Evolutionary conservation across 176 grass and related monocot species (phyloP), one percentile per base, ranked within the genome.

Genomic region (Oryza nivara): DNA sequence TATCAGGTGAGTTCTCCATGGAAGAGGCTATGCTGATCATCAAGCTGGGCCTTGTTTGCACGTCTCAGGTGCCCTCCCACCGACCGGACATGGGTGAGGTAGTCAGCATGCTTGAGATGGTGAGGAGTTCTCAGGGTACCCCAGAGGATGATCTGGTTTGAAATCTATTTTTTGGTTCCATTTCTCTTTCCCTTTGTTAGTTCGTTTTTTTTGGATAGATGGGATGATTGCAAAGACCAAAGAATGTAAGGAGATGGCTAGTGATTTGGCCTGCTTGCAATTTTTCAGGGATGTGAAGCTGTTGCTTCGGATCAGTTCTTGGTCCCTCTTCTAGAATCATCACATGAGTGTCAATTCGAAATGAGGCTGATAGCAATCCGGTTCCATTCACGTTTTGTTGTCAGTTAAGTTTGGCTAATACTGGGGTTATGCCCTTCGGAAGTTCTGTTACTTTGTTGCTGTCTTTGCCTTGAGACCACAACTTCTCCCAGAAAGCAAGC

Each of bases 11-110:
- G 20, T 93, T 93, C 67, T 83, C 94, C 0, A 75, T 88, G 70
- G 94, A 90, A 3, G 94, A 91, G 84, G 89, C 79, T 23, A 43
- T 80, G 26, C 49, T 88, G 64, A 79, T 96, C 74, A 70, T 93
- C 20, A 97, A 97, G 58, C 75, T 97, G 71, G 94, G 91, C 17
- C 81, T 97, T 85, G 86, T 93, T 56, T 97, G 94, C 75, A 93
- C 87, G 6, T 91, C 86, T 23, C 94, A 92, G 85, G 85, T 96
- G 69, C 94, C 94, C 46, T 96, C 94, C 16, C 90, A 93, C 67
- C 75, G 94, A 9, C 91, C 89, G 0, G 88, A 86, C 41, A 96
- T 96, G 91, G 47, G 45, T 79, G 91, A 97, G 66, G 91, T 91
- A 4, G 84, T 88, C 7, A 88, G 72, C 52, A 93, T 97, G 82